phyloP scores from a whole-genome alignment of 768 basidiomycete genomes.

The Boletus patriciae region DNA sequence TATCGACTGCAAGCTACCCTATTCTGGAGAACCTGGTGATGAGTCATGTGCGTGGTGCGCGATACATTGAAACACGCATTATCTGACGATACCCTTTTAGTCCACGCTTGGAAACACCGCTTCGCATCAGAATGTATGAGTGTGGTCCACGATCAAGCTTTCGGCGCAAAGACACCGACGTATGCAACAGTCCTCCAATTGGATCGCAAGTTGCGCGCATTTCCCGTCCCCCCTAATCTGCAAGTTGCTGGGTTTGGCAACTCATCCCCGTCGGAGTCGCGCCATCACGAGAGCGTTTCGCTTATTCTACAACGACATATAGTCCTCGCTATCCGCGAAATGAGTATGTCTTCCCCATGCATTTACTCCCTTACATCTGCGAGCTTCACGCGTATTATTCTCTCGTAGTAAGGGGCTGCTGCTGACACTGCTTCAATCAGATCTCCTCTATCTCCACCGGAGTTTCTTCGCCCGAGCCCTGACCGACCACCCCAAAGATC shows the following conservation, averaged over 20 bases:
- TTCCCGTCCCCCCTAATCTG: constrained; percentile 64
- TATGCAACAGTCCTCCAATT: constrained; percentile 67
- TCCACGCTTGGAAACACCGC: constrained; percentile 68
- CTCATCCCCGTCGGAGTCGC: constrained; percentile 45
- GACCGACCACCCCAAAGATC: constrained; percentile 72
- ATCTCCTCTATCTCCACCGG: constrained; percentile 68
- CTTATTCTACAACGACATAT: constrained; percentile 65
- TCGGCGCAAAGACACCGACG: constrained; percentile 66
- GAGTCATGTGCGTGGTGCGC: constrained; percentile 54
- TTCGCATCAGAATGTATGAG: constrained; percentile 70
- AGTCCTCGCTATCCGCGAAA: constrained; percentile 65
- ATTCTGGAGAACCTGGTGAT: constrained; percentile 46
- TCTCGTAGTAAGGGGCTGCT: background rate
- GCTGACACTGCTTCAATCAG: constrained; percentile 36
- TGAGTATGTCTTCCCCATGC: constrained; percentile 47
- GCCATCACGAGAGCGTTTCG: constrained; percentile 33
- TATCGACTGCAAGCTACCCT: constrained; percentile 65
- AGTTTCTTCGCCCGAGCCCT: constrained; percentile 74
- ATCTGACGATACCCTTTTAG: constrained; percentile 33
- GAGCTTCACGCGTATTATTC: background rate
- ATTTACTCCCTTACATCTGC: background rate
- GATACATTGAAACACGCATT: background rate
- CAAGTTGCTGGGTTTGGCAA: constrained; percentile 68
- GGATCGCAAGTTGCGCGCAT: constrained; percentile 65
- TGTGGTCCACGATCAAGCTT: constrained; percentile 68